phyloP scores from a whole-genome alignment of 2,329 filamentous ascomycete species.

The Fusarium sublunatum region DNA sequence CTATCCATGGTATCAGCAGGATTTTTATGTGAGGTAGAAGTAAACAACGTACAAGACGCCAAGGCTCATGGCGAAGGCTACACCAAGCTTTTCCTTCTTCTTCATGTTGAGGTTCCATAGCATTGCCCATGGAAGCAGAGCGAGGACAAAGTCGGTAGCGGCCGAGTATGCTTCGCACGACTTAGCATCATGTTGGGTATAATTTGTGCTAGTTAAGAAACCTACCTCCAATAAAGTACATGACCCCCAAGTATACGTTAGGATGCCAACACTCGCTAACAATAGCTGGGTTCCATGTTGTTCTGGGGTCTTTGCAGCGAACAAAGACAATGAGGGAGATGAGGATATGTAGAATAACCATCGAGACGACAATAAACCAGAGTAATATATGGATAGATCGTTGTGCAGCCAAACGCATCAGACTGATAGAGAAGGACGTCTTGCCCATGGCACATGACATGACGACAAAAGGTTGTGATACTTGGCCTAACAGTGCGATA shows the following conservation, averaged over 20 bases:
- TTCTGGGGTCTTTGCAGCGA: conserved; percentile 26
- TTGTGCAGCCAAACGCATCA: conserved; percentile 31
- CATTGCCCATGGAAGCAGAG: conserved; percentile 31
- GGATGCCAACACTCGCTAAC: conserved; percentile 33
- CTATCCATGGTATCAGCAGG: neutral
- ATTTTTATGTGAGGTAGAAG: rapidly evolving
- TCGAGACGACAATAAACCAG: conserved; percentile 28
- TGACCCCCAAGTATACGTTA: conserved; percentile 19
- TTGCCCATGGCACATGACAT: conserved; percentile 35
- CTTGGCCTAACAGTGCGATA: conserved; percentile 20
- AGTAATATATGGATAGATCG: conserved; percentile 23
- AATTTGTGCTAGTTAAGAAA: too few species aligned
- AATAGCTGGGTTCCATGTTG: conserved; percentile 32
- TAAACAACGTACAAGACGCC: conserved; percentile 21
- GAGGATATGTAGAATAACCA: conserved; percentile 27
- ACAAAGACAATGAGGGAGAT: conserved; percentile 29
- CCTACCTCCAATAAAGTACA: conserved; percentile 36
- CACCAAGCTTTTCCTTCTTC: conserved; percentile 36
- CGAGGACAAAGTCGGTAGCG: conserved; percentile 32
- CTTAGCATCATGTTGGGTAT: rapidly evolving
- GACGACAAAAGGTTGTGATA: conserved; percentile 31
- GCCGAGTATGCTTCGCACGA: conserved; percentile 19
- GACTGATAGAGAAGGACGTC: conserved; percentile 31
- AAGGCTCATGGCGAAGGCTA: conserved; percentile 31
- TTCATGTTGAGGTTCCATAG: conserved; percentile 38